Base-by-base conservation (phyloP, 2,329 filamentous ascomycete species). In the Macrophomina tecta region DNA sequence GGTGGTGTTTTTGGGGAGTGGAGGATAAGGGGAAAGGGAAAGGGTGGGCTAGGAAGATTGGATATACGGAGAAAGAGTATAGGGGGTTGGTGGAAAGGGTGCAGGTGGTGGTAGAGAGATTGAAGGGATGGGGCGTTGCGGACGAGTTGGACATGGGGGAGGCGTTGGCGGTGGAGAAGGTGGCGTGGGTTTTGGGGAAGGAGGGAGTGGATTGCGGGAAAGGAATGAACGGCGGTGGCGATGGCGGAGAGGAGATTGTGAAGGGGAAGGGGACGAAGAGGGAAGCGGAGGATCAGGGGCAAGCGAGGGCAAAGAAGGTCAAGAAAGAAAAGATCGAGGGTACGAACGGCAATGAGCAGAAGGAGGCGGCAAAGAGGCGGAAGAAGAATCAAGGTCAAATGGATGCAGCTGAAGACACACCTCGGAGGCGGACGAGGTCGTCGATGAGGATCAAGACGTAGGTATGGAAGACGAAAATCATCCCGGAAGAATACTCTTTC, bases 41-140 rank as follows among this genome's bases (percentile, higher is more conserved):
- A 32, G 76, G 76, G 3, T 85, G 83, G 84, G 75, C 79, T 42
- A 73, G 81, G 64, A 77, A 76, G 66, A 89, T 92, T 75, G 91
- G 89, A 77, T 95, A 95, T 77, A 90, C 83, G 49, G 77, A 80
- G 23, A 88, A 88, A 70, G 91, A 94, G 78, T 94, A 93, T 71
- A 76, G 80, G 48, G 77, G 79, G n/a, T 75, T 94, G 30, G 81
- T 83, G 42, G 72, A 75, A 4, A 72, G 68, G 32, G 73, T 82
- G 42, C 6, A 32, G 42, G 34, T 2, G 3, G 77, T 38, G 89
- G 89, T 1, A 81, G 87, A 48, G 87, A 91, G 42, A 79, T 90
- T 7, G 91, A 93, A 76, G 89, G 86, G 74, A 89, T 89, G 23
- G 90, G 90, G 2, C 92, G 88, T 74, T 8, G 52, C 36, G 9